These are phyloP conservation scores for Stagonosporopsis rhizophila DNA, from an alignment of 2,329 filamentous ascomycete species.

Conservation along the genomic window DNA sequence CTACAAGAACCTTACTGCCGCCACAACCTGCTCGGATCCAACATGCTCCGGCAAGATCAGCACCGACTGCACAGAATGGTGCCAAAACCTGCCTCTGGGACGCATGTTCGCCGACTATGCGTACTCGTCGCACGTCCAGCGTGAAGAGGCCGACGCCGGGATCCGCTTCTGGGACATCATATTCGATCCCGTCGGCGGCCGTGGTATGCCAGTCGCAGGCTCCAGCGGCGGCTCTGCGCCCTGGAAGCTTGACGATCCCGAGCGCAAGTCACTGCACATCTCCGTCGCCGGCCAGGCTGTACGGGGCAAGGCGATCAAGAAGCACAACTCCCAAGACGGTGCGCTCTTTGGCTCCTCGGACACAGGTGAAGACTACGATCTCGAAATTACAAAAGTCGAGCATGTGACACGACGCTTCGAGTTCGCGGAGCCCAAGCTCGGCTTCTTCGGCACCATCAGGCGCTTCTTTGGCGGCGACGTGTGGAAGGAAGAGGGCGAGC, in stretches of 20 bases:
- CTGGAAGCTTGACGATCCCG: slow-evolving; percentile 30
- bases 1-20: slow-evolving; percentile 31
- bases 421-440: slow-evolving; percentile 23
- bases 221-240: background rate
- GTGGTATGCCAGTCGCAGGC: slow-evolving; percentile 15
- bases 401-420: slow-evolving; percentile 32
- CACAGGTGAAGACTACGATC: slow-evolving; percentile 31
- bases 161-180: slow-evolving; percentile 38
- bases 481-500: slow-evolving; percentile 30
- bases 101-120: slow-evolving; percentile 31
- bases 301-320: slow-evolving; percentile 12
- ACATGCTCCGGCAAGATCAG: slow-evolving; percentile 20
- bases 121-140: slow-evolving; percentile 26
- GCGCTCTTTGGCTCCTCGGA: slow-evolving; percentile 28
- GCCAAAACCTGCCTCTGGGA: slow-evolving; percentile 22
- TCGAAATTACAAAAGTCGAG: slow-evolving; percentile 34
- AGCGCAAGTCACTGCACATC: slow-evolving; percentile 39
- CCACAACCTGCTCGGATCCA: slow-evolving; percentile 31
- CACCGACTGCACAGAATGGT: slow-evolving; percentile 25
- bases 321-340: slow-evolving; percentile 22
- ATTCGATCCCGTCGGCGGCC: slow-evolving; percentile 40
- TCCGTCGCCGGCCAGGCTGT: slow-evolving; percentile 30
- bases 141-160: slow-evolving; percentile 19
- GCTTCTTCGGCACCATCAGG: slow-evolving; percentile 28
- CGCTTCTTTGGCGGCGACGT: slow-evolving; percentile 42